These are phyloP conservation scores for Ottelia alismoides DNA, from an alignment of 106 monocot species.

Conservation along the genomic window DNA sequence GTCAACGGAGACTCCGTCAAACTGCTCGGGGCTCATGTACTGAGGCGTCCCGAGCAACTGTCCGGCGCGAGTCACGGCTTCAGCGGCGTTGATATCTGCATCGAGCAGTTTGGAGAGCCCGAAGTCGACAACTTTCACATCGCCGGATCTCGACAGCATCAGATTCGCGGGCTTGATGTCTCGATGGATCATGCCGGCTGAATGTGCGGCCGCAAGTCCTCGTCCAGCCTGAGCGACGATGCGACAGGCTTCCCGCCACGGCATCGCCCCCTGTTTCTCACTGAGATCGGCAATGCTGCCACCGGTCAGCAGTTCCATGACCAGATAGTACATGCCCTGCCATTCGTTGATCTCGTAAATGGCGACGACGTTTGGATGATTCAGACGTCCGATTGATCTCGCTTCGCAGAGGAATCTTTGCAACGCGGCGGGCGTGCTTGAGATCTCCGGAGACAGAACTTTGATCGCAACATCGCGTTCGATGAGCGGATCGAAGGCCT, in stretches of 20 bases:
- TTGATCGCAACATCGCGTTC: background rate
- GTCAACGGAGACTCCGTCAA: background rate
- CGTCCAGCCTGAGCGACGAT: background rate
- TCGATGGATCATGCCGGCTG: background rate
- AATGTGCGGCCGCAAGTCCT: background rate
- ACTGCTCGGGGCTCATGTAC: background rate
- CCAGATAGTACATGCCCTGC: background rate
- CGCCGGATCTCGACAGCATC: background rate
- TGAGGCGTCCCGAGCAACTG: background rate
- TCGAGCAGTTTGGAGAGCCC: background rate
- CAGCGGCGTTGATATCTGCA: background rate
- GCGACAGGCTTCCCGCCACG: background rate
- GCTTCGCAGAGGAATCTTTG: background rate
- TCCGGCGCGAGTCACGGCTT: too few relatives aligned
- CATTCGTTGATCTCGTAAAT: background rate
- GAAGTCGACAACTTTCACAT: background rate
- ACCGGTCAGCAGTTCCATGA: background rate
- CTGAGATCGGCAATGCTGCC: too few relatives aligned
- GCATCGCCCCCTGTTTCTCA: background rate
- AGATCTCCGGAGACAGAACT: background rate
- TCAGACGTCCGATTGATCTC: background rate
- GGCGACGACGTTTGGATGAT: background rate
- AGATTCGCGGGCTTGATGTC: background rate
- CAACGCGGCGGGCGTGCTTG: background rate
- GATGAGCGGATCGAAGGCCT: background rate